phyloP scores from a whole-genome alignment of 768 basidiomycete genomes.

The Hericium coralloides region DNA sequence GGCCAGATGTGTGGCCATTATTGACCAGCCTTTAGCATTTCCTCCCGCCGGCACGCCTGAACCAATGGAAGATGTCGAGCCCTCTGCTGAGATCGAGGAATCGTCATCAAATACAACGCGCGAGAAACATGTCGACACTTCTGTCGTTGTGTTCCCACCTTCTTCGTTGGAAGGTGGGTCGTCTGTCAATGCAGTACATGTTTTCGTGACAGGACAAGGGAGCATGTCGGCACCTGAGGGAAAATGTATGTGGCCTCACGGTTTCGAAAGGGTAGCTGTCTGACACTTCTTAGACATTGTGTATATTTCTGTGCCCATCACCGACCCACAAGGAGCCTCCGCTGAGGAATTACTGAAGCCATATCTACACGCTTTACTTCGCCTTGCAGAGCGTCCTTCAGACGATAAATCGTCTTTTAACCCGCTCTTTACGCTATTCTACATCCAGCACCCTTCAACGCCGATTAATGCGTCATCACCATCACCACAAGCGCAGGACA shows the following conservation, averaged over 20 bases:
- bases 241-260: conserved; percentile 43
- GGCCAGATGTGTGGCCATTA: conserved; percentile 43
- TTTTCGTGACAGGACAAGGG: conserved; percentile 61
- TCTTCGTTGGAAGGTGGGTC: conserved; percentile 41
- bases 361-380: conserved; percentile 17
- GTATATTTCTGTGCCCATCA: conserved; percentile 11
- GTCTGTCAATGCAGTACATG: conserved; percentile 39
- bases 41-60: conserved; percentile 23
- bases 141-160: conserved; percentile 70
- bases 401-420: neutral
- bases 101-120: neutral
- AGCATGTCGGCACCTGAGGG: conserved; percentile 67
- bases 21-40: conserved; percentile 32
- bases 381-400: neutral
- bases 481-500: neutral
- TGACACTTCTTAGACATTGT: conserved; percentile 8
- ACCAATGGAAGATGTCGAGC: conserved; percentile 15
- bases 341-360: conserved; percentile 18
- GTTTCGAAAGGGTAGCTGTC: neutral
- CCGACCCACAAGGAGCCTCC: conserved; percentile 2
- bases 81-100: neutral
- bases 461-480: neutral
- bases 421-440: conserved; percentile 8
- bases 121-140: conserved; percentile 41
- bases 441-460: conserved; percentile 2